Evolutionary conservation across 2,329 filamentous ascomycete genomes (phyloP).

Genomic region (Verticillium longisporum): DNA sequence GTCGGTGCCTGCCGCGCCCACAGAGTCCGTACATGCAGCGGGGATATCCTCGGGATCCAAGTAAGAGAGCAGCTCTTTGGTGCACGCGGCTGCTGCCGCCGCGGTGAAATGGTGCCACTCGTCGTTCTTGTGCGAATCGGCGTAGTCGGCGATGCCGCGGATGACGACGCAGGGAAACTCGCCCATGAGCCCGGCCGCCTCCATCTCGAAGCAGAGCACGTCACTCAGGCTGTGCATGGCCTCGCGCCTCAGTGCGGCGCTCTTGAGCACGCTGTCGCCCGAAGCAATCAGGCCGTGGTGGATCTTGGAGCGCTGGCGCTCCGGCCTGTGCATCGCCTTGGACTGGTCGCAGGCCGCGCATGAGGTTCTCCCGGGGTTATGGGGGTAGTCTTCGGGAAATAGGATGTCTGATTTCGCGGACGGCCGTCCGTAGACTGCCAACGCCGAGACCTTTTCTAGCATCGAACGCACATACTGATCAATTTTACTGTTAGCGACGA

Average conservation of each 20-base stretch:
- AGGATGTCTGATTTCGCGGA: neutral
- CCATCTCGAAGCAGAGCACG: constrained; percentile 19
- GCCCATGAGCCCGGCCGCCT: constrained; percentile 15
- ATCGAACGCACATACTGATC: neutral
- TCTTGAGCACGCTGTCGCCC: neutral
- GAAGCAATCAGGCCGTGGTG: constrained; percentile 4
- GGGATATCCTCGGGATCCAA: neutral
- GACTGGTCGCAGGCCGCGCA: neutral
- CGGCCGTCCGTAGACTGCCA: neutral
- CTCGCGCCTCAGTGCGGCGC: neutral
- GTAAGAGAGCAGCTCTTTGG: constrained; percentile 1
- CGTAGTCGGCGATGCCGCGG: constrained; percentile 28
- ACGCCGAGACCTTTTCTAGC: neutral
- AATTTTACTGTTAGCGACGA: neutral
- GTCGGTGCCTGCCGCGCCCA: neutral
- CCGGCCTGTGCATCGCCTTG: neutral
- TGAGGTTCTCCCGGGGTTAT: neutral
- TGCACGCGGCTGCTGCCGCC: constrained; percentile 18
- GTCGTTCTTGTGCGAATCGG: constrained; percentile 30
- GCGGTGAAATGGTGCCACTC: constrained; percentile 25
- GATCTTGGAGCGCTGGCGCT: neutral
- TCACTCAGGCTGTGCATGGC: neutral
- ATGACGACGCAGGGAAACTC: constrained; percentile 21
- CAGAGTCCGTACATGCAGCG: neutral
- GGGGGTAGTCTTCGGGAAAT: neutral